Evolutionary conservation across 495 filamentous ascomycete genomes (phyloP), one percentile per base, ranked within the genome.

Genomic region (Sabuloglossum arenarium): DNA sequence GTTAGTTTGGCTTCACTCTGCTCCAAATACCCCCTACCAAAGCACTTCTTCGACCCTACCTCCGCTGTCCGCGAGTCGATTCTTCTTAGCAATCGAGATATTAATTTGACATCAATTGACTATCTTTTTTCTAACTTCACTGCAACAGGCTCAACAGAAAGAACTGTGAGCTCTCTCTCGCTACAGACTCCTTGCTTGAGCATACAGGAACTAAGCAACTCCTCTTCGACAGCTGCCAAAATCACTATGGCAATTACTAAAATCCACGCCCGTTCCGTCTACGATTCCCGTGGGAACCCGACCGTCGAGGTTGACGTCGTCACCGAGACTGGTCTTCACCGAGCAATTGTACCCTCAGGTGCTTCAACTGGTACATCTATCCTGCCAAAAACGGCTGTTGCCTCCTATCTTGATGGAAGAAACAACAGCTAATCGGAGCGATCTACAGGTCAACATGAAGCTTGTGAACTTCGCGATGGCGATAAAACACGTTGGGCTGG

Each of bases 241-340:
- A 42, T n/a, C 10, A 57, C 64, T 58, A 99, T 97, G 93, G 75
- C 82, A 66, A 97, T 99, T 77, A 80, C 84, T 68, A 96, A 96
- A 80, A 85, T 99, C 71, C 88, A 97, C 80, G 93, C 91, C 67
- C 90, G 93, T 66, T 86, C 81, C 62, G 88, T 99, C 75, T 99
- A 99, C 78, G 93, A 99, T 81, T 97, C 91, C 69, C 93, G 93
- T 68, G 93, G 91, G 68, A 97, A 94, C 78, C 87, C 88, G 61
- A 94, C 88, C 68, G 86, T 90, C 65, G 84, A 87, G 73, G 93
- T 97, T 61, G 93, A 97, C 69, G 80, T 99, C 67, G 83, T 93
- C 71, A 97, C 90, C 61, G 85, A 90, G 73, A 90, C 84, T 63
- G 93, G 93, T 63, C 82, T 99, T 42, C 89, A 97, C 81, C 88